Conservation (phyloP, 2,329 filamentous ascomycete species). For the Beauveria bassiana region DNA sequence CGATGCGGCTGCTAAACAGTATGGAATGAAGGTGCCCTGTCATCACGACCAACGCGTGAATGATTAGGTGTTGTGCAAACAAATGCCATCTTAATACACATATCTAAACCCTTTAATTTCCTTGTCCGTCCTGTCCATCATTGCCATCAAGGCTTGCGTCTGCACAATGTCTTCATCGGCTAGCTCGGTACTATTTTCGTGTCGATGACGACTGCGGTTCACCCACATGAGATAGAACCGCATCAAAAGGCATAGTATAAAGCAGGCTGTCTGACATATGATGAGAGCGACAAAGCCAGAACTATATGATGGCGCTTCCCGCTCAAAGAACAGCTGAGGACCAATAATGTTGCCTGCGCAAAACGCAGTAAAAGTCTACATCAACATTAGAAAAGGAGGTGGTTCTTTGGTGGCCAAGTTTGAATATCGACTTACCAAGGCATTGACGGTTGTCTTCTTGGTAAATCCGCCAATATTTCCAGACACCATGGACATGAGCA, state of each 20-base stretch:
- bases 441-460: conserved; percentile 53
- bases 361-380: conserved; percentile 21
- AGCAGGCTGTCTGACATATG: conserved; percentile 47
- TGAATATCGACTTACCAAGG: conserved; percentile 30
- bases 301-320: conserved; percentile 51
- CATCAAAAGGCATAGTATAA: conserved; percentile 34
- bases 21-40: background rate
- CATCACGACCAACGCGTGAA: background rate
- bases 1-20: background rate
- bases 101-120: conserved; percentile 49
- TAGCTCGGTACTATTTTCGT: background rate
- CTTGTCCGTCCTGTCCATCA: conserved; percentile 43
- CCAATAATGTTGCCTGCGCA: conserved; percentile 53
- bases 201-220: conserved; percentile 44
- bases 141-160: background rate
- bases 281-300: conserved; percentile 56
- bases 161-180: background rate
- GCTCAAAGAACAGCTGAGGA: conserved; percentile 50
- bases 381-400: background rate
- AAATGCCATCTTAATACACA: conserved; percentile 25
- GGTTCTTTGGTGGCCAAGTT: background rate
- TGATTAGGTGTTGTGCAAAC: no score
- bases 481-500: conserved; percentile 48
- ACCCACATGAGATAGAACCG: conserved; percentile 41
- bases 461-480: conserved; percentile 56